Percentiles rank a stretch among this genome's conserved stretches.
phyloP scores from a whole-genome alignment of 2,329 filamentous ascomycete genomes.

The Colletotrichum spaethianum region DNA sequence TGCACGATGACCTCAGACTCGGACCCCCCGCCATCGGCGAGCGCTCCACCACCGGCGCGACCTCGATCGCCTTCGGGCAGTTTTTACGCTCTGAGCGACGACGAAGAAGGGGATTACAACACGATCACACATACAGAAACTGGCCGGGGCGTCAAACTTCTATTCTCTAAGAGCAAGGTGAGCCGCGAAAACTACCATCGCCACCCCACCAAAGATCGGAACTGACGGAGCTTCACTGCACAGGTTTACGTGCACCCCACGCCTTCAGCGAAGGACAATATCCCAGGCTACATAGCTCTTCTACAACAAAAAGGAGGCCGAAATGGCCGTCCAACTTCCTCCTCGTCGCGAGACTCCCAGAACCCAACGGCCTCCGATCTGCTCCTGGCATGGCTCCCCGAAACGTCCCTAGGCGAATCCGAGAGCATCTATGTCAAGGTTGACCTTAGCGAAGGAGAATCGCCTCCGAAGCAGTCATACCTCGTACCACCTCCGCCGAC shows the following conservation, averaged over 20 bases:
- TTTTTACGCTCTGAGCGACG: conserved; percentile 96
- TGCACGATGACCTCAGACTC: conserved; percentile 42
- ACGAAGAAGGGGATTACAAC: conserved; percentile 95
- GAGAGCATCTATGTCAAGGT: conserved; percentile 96
- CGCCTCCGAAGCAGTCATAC: conserved; percentile 87
- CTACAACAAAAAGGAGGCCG: conserved; percentile 84
- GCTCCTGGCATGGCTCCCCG: conserved; percentile 93
- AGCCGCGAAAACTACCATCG: conserved; percentile 41
- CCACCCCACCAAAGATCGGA: conserved; percentile 18
- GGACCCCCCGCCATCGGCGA: conserved; percentile 38
- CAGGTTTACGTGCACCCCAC: conserved; percentile 97
- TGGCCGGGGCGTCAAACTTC: conserved; percentile 88
- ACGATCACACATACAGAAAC: conserved; percentile 87
- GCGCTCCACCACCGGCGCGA: conserved; percentile 49
- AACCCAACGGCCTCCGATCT: conserved; percentile 76
- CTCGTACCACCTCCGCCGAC: conserved; percentile 94
- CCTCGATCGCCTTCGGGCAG: conserved; percentile 83
- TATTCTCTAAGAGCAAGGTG: conserved; percentile 98
- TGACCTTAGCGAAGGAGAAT: conserved; percentile 85
- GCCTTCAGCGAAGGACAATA: conserved; percentile 94
- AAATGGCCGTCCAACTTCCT: conserved; percentile 58
- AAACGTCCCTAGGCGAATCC: conserved; percentile 87
- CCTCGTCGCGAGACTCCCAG: conserved; percentile 54
- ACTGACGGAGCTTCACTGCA: conserved; percentile 38
- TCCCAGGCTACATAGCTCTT: conserved; percentile 92